Percentiles rank a stretch among this genome's conserved stretches.
These are phyloP conservation scores for Flaveria floridana DNA, from an alignment of 140 eudicot species.

Conservation along the genomic window DNA sequence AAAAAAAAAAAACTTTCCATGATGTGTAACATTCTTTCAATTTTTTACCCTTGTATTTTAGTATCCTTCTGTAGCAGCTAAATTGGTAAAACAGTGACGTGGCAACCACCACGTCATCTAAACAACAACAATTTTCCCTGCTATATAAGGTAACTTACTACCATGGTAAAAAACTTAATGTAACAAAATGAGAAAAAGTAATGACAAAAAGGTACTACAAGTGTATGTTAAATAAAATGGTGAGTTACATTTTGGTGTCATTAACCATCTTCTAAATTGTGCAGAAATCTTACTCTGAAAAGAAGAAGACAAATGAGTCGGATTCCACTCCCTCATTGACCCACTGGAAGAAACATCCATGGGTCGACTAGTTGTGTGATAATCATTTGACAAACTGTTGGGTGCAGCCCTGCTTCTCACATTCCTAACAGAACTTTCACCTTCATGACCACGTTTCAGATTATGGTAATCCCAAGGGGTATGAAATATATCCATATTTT, in stretches of 20 bases:
- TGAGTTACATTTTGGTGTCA: not conserved
- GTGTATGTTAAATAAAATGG: too few relatives aligned
- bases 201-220: not conserved
- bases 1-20: not conserved
- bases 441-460: conserved; percentile 35
- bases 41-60: not conserved
- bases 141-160: not conserved
- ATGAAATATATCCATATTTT: conserved; percentile 33
- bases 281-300: conserved; percentile 32
- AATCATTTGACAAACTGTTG: conserved; percentile 35
- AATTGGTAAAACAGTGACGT: not conserved
- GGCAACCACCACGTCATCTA: not conserved
- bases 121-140: not conserved
- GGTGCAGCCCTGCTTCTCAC: conserved; percentile 53
- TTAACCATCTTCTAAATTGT: not conserved
- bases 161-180: not conserved
- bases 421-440: conserved; percentile 49
- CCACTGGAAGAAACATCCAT: conserved; percentile 40
- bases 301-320: conserved; percentile 31
- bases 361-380: conserved; percentile 32
- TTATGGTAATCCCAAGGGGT: conserved; percentile 42
- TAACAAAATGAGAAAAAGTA: not conserved
- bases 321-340: conserved; percentile 47
- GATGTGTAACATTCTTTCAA: not conserved
- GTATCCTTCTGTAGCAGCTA: not conserved